Base-by-base conservation (phyloP, 352 stramenopile species). In the Pythium plurisporium region DNA sequence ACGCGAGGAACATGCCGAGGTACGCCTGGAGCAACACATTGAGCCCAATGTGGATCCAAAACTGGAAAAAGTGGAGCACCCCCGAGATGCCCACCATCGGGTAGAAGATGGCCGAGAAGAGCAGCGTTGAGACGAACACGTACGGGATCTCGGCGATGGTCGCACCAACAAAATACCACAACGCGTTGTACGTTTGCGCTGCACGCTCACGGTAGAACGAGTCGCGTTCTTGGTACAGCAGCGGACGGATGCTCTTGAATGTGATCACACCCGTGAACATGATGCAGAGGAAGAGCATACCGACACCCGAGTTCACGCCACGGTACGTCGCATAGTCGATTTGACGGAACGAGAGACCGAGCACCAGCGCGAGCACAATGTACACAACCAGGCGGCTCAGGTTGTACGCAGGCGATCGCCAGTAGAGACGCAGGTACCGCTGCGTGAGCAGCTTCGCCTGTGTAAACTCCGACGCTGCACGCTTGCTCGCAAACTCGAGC, bases 201-300 rank as follows among this genome's bases (percentile, higher is more conserved):
- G 80, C 75, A 30, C 88, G 82, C 62, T 96, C 87, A 12, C 86
- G 65, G 72, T 96, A 96, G 46, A 91, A 98, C 25, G 87, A 84
- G 27, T 86, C 82, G 23, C 89, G 76, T 55, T 97, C 78, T 37
- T 86, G 77, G 60, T 87, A 78, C 33, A 91, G 83, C 19, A 96
- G 57, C 9, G 87, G 76, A 11, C 97, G 44, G 0, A 86, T 75
- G 6, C 68, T 85, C 37, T 93, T 76, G 44, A 96, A 86, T 14
- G 76, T 80, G 5, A 94, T 83, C 41, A 94, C 74, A 23, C 69
- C 73, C 42, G 94, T 75, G 59, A 97, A 97, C 46, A 87, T 47
- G 6, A 87, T 90, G 5, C 79, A 77, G 0, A 89, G 60, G 67
- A 94, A 97, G n/a, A 96, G 80, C 23, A 96, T 79, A 12, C 81